These are phyloP conservation scores for Diaporthe citri DNA, from an alignment of 2,329 filamentous ascomycete species.

Conservation along the genomic window DNA sequence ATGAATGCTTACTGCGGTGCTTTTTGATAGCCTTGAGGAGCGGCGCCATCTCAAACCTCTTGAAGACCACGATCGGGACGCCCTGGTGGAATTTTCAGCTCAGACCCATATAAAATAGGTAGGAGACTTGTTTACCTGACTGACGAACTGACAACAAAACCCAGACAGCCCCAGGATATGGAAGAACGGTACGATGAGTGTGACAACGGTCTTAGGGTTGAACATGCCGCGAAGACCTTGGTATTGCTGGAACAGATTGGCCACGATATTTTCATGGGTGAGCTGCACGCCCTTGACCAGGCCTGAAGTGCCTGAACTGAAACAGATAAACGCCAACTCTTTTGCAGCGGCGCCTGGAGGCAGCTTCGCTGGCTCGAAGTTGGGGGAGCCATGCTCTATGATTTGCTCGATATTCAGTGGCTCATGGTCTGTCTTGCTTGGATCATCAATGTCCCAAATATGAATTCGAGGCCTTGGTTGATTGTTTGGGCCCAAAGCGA, in stretches of 20 bases:
- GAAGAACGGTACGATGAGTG: constrained; percentile 38
- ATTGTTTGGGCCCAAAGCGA: neutral
- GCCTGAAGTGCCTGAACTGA: constrained; percentile 38
- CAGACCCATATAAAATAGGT: too few species aligned
- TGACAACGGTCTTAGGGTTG: constrained; percentile 20
- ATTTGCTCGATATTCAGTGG: constrained; percentile 1
- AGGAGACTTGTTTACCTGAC: neutral
- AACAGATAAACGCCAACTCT: constrained; percentile 34
- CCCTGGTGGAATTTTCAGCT: constrained; percentile 15
- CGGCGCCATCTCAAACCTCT: constrained; percentile 24
- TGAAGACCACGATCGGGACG: constrained; percentile 39
- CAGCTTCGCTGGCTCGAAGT: constrained; percentile 22
- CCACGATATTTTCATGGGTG: constrained; percentile 37
- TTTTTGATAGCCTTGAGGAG: constrained; percentile 28
- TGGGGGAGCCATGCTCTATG: constrained; percentile 4
- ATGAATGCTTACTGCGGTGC: constrained; percentile 25
- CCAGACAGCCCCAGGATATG: constrained; percentile 37
- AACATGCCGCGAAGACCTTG: constrained; percentile 35
- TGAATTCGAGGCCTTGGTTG: neutral
- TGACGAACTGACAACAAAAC: constrained; percentile 36
- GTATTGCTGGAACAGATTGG: constrained; percentile 38
- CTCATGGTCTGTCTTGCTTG: neutral
- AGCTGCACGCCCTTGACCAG: constrained; percentile 38
- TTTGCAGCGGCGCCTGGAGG: constrained; percentile 13
- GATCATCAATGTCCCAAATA: neutral